Conservation (phyloP, 2,329 filamentous ascomycete species). For the Trichoderma atroviride region DNA sequence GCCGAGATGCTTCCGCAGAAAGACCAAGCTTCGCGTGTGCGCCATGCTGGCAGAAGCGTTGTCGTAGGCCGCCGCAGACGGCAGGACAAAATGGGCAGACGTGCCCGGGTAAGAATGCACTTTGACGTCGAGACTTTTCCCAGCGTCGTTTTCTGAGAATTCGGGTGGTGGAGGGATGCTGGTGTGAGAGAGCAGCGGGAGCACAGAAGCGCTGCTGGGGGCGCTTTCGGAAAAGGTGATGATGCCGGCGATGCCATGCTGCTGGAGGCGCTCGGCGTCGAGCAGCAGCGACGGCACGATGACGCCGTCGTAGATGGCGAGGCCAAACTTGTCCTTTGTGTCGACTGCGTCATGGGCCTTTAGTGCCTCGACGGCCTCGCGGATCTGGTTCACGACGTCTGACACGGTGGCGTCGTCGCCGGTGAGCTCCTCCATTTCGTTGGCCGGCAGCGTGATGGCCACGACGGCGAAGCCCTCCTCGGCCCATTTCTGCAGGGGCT, state of each 20-base stretch:
- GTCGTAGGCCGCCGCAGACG: conserved; percentile 53
- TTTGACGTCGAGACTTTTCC: background rate
- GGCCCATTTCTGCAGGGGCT: conserved; percentile 42
- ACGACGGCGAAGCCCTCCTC: conserved; percentile 42
- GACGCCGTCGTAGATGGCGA: conserved; percentile 27
- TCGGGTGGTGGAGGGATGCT: background rate
- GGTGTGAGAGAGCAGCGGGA: conserved; percentile 16
- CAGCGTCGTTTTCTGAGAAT: background rate
- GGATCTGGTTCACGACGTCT: background rate
- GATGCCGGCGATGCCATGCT: conserved; percentile 19
- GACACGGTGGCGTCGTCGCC: conserved; percentile 7
- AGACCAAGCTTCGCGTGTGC: conserved; percentile 66
- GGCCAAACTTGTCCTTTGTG: conserved; percentile 37
- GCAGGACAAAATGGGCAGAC: conserved; percentile 47
- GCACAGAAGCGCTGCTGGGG: background rate
- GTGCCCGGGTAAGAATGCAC: conserved; percentile 35
- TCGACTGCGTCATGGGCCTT: conserved; percentile 29
- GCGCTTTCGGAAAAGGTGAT: conserved; percentile 9
- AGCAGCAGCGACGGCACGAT: background rate
- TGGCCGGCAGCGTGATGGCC: conserved; percentile 19
- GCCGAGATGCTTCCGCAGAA: conserved; percentile 64
- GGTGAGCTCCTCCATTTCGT: background rate
- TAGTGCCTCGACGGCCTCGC: background rate
- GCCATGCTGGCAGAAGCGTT: conserved; percentile 58
- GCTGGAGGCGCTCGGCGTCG: background rate